These are phyloP conservation scores for Zhuliangozyma parablackwelliae DNA, from an alignment of 1,139 yeast species.

Conservation along the genomic window DNA sequence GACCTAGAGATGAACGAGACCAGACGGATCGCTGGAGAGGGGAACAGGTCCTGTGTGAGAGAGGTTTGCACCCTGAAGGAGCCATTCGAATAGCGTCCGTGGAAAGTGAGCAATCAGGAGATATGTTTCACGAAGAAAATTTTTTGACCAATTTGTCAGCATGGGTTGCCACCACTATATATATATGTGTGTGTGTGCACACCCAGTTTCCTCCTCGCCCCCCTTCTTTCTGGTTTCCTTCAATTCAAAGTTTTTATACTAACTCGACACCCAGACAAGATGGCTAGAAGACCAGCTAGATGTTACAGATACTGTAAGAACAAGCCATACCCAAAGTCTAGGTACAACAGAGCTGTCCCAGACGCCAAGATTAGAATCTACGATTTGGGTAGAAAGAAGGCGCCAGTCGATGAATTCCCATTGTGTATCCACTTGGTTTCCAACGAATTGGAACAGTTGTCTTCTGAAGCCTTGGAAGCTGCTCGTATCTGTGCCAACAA, in stretches of 20 bases:
- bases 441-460: conserved; percentile 97
- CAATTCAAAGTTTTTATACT: background rate
- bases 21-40: no score
- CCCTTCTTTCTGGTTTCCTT: no score
- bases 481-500: conserved; percentile 99
- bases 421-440: conserved; percentile 98
- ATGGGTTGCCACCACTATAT: no score
- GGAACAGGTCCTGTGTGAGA: no score
- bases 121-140: no score
- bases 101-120: no score
- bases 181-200: no score
- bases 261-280: conserved; percentile 47
- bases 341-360: conserved; percentile 99
- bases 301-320: conserved; percentile 99
- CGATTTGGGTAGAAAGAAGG: conserved; percentile 99
- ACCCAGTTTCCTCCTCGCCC: no score
- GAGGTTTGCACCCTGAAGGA: no score
- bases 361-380: conserved; percentile 98
- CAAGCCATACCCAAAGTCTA: conserved; percentile 99
- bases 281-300: conserved; percentile 99
- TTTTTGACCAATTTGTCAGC: no score
- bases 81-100: no score
- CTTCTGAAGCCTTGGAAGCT: conserved; percentile 99
- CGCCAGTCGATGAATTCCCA: conserved; percentile 98
- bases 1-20: no score